Evolutionary conservation across 1,284 basidiomycete species (phyloP).

Genomic region (Thecaphora thlaspeos): DNA sequence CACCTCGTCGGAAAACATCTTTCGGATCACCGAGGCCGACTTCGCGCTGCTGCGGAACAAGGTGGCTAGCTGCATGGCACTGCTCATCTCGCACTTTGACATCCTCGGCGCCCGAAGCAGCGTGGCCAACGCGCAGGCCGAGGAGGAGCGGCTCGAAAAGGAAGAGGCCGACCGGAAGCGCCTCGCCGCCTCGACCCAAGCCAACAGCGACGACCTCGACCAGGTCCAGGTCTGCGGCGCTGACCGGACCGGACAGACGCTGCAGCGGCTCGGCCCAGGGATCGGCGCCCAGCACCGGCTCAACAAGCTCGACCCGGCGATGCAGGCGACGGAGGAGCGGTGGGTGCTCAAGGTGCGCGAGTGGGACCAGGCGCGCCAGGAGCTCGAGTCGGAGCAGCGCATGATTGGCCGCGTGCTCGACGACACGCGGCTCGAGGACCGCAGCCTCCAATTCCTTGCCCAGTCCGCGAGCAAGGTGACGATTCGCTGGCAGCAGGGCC

Average conservation of each 20-base stretch:
- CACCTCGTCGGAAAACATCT: slow-evolving; percentile 79
- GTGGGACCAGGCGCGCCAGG: slow-evolving; percentile 48
- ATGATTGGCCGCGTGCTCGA: slow-evolving; percentile 55
- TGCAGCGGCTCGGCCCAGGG: slow-evolving; percentile 27
- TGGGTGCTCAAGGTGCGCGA: slow-evolving; percentile 44
- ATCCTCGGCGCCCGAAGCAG: slow-evolving; percentile 63
- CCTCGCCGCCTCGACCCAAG: slow-evolving; percentile 11
- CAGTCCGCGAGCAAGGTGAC: slow-evolving; percentile 78
- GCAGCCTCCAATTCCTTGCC: slow-evolving; percentile 50
- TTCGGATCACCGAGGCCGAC: slow-evolving; percentile 81
- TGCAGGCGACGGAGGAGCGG: slow-evolving; percentile 49
- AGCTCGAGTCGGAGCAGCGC: slow-evolving; percentile 46
- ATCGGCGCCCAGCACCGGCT: slow-evolving; percentile 29
- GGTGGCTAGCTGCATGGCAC: slow-evolving; percentile 92
- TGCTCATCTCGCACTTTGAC: slow-evolving; percentile 95
- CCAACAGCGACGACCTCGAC: slow-evolving; percentile 19
- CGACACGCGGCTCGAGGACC: slow-evolving; percentile 55
- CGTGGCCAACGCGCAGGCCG: slow-evolving; percentile 52
- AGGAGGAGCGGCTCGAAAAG: slow-evolving; percentile 46
- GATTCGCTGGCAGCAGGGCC: slow-evolving; percentile 96
- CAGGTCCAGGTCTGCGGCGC: slow-evolving; percentile 2
- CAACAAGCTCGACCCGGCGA: slow-evolving; percentile 41
- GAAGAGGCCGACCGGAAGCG: slow-evolving; percentile 42
- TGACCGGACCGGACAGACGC: slow-evolving; percentile 1
- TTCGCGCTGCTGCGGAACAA: slow-evolving; percentile 77